A percentile compares a stretch with the other conserved stretches of the same genome.
These are phyloP conservation scores for Arabidopsis hybrid DNA, from an alignment of 441 rosid species.

Conservation along the genomic window DNA sequence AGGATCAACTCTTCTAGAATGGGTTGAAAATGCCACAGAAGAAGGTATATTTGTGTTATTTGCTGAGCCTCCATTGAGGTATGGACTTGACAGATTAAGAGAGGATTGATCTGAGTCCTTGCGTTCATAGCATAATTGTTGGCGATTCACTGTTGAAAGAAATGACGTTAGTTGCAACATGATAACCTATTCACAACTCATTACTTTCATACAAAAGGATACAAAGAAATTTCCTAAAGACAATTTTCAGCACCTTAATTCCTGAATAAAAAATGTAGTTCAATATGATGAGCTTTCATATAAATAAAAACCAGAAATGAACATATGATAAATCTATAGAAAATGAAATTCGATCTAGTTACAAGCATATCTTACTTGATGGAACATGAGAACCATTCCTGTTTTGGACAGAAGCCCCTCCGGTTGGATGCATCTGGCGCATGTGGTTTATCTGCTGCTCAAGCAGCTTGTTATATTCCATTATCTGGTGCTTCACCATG, in stretches of 20 bases:
- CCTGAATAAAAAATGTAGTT: background rate
- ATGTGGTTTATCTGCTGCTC: constrained; percentile 84
- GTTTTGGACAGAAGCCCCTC: constrained; percentile 59
- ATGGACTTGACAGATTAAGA: constrained; percentile 58
- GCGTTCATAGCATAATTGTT: constrained; percentile 63
- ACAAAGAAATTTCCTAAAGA: background rate
- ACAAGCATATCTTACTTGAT: constrained; percentile 57
- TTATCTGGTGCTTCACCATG: constrained; percentile 86
- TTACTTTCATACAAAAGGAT: background rate
- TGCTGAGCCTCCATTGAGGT: constrained; percentile 67
- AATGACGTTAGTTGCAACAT: constrained; percentile 38
- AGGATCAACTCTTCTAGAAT: constrained; percentile 63
- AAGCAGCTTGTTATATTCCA: constrained; percentile 92
- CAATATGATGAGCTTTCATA: background rate
- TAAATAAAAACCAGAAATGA: background rate
- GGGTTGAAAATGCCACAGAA: constrained; percentile 68
- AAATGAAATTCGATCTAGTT: background rate
- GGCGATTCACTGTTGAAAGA: constrained; percentile 65
- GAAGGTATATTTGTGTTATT: constrained; percentile 60
- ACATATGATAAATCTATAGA: background rate
- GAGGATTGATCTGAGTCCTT: constrained; percentile 45
- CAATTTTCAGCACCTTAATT: background rate
- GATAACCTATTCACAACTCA: background rate
- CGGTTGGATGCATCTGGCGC: constrained; percentile 70
- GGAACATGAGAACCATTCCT: constrained; percentile 78